phyloP scores from a whole-genome alignment of 371 early-diverging fungal genomes.

The Haplosporangium sp. region DNA sequence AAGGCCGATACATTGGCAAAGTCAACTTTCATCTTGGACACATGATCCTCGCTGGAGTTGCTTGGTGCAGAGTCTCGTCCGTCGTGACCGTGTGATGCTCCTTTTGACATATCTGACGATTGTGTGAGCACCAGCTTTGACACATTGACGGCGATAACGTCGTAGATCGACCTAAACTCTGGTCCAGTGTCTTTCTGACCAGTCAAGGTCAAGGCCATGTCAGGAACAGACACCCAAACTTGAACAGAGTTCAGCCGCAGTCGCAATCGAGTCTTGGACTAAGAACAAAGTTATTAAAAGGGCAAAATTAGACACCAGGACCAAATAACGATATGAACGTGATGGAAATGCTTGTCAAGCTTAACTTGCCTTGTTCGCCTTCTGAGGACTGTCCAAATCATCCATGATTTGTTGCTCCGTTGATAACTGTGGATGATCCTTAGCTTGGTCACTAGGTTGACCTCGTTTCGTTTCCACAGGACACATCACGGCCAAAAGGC shows the following conservation, averaged over 20 bases:
- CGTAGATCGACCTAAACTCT: conserved; percentile 44
- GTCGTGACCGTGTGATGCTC: background rate
- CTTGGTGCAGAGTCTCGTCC: background rate
- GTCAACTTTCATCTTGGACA: conserved; percentile 30
- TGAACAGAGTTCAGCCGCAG: conserved; percentile 48
- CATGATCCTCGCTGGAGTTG: background rate
- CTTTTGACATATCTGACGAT: conserved; percentile 9
- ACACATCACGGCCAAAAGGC: conserved; percentile 53
- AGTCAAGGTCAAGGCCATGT: conserved; percentile 27
- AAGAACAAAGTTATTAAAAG: background rate
- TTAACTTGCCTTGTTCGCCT: conserved; percentile 16
- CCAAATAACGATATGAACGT: too few relatives aligned
- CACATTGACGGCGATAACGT: conserved; percentile 39
- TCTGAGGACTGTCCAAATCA: conserved; percentile 21
- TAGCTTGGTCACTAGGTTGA: conserved; percentile 11
- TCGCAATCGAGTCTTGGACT: conserved; percentile 29
- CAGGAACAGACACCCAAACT: conserved; percentile 49
- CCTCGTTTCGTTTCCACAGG: conserved; percentile 3
- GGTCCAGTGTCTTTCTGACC: conserved; percentile 36
- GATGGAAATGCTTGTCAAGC: background rate
- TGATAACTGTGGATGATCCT: conserved; percentile 2
- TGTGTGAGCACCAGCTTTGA: conserved; percentile 36
- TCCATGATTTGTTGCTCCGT: conserved; percentile 37
- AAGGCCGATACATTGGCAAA: conserved; percentile 40
- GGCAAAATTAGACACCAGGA: too few relatives aligned